Conservation (phyloP, 768 basidiomycete species). For the Multifurca ochricompacta region DNA sequence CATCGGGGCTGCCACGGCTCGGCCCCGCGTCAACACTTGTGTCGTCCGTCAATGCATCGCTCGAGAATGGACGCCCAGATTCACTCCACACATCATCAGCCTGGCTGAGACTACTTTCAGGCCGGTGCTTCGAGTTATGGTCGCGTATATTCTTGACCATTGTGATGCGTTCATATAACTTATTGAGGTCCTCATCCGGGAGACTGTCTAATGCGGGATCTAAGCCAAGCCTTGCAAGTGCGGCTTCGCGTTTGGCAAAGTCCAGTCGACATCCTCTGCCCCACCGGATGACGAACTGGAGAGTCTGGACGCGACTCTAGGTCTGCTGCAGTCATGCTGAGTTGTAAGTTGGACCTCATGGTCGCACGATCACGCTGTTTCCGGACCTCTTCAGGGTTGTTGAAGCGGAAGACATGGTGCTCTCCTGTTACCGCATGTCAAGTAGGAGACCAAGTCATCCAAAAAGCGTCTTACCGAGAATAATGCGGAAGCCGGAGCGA, state of each 20-base stretch:
- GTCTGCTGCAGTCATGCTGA: conserved; percentile 59
- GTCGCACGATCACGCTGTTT: conserved; percentile 81
- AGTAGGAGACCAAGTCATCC: not conserved
- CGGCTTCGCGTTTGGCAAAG: conserved; percentile 93
- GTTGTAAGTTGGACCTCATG: conserved; percentile 58
- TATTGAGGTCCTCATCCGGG: conserved; percentile 91
- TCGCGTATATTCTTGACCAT: conserved; percentile 85
- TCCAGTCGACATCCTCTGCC: conserved; percentile 85
- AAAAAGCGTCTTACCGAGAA: conserved; percentile 57
- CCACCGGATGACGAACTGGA: conserved; percentile 62
- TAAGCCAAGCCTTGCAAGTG: conserved; percentile 74
- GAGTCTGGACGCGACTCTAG: conserved; percentile 77
- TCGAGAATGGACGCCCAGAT: conserved; percentile 68
- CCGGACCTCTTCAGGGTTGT: conserved; percentile 90
- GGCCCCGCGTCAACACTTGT: conserved; percentile 70
- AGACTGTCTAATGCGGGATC: conserved; percentile 89
- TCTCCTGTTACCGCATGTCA: conserved; percentile 49
- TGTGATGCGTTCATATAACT: conserved; percentile 89
- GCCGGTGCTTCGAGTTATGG: conserved; percentile 70
- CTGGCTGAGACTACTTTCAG: conserved; percentile 83
- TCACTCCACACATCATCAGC: conserved; percentile 89
- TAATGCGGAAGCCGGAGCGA: conserved; percentile 91
- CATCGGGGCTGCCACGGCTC: conserved; percentile 56
- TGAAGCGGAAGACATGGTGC: conserved; percentile 96
- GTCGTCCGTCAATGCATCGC: conserved; percentile 78